Evolutionary conservation across 495 filamentous ascomycete species (phyloP).

Genomic region (Penicillium ochrochloron): DNA sequence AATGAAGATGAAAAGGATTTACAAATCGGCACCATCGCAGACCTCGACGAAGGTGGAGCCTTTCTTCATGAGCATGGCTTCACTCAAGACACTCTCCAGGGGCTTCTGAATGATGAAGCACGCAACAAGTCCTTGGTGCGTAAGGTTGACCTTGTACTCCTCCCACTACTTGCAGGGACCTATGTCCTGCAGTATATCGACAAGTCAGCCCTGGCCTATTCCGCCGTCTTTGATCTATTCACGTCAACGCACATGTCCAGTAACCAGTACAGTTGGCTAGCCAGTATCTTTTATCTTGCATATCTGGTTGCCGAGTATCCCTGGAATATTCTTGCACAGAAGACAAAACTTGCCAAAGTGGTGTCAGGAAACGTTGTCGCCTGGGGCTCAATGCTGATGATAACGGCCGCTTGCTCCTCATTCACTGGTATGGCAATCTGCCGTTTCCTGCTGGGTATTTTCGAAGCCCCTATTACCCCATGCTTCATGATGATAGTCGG

Average conservation of each 20-base stretch:
- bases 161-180: constrained; percentile 56
- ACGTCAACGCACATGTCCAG: constrained; percentile 35
- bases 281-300: constrained; percentile 62
- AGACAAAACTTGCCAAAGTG: constrained; percentile 26
- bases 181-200: constrained; percentile 51
- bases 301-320: constrained; percentile 44
- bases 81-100: constrained; percentile 26
- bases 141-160: constrained; percentile 50
- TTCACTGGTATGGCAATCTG: constrained; percentile 46
- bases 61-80: constrained; percentile 40
- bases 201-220: constrained; percentile 43
- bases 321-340: constrained; percentile 32
- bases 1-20: constrained; percentile 30
- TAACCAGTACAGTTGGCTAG: constrained; percentile 56
- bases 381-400: constrained; percentile 48
- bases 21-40: constrained; percentile 33
- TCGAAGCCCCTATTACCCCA: constrained; percentile 46
- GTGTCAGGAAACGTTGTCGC: constrained; percentile 30
- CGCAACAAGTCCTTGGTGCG: constrained; percentile 37
- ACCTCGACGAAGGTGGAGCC: constrained; percentile 40
- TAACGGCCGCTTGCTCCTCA: constrained; percentile 36
- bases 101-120: constrained; percentile 26
- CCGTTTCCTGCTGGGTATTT: constrained; percentile 47
- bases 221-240: constrained; percentile 43
- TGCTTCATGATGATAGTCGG: constrained; percentile 48